These are phyloP conservation scores for Serendipita indica DNA, from an alignment of 768 basidiomycete genomes.

Conservation along the genomic window DNA sequence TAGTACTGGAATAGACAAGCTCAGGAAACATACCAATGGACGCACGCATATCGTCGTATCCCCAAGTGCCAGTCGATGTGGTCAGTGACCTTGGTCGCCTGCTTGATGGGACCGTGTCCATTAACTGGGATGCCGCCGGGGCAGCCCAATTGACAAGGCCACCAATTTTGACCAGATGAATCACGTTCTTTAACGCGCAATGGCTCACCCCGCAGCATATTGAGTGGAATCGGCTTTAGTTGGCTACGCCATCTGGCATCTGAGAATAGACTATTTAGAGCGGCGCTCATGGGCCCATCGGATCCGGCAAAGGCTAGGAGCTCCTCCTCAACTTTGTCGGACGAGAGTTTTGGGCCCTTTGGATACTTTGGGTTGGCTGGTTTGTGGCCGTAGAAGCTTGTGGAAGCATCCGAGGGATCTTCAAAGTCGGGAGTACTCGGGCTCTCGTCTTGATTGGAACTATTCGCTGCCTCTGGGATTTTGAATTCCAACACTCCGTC, in stretches of 20 bases:
- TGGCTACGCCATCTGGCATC: background rate
- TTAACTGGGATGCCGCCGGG: background rate
- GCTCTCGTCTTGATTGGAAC: background rate
- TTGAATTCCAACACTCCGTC: background rate
- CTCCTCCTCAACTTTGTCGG: background rate
- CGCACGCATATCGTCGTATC: background rate
- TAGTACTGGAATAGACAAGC: background rate
- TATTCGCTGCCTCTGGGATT: background rate
- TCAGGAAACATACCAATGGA: background rate
- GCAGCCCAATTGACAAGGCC: constrained; percentile 4
- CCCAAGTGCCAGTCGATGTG: constrained; percentile 6
- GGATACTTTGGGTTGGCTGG: background rate
- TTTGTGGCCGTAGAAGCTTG: background rate
- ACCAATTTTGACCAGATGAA: background rate
- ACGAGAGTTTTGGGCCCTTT: background rate
- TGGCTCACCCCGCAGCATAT: background rate
- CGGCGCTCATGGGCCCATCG: background rate
- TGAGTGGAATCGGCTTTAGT: background rate
- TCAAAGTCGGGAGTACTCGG: background rate
- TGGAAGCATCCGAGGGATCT: background rate
- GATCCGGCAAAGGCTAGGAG: background rate
- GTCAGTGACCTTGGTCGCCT: background rate
- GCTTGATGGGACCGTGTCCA: background rate
- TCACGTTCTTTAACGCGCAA: background rate
- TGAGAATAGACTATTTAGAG: background rate